Percentiles rank a stretch among this genome's conserved stretches.
These are phyloP conservation scores for Fusarium setosum DNA, from an alignment of 2,329 filamentous ascomycete genomes.

Conservation along the genomic window DNA sequence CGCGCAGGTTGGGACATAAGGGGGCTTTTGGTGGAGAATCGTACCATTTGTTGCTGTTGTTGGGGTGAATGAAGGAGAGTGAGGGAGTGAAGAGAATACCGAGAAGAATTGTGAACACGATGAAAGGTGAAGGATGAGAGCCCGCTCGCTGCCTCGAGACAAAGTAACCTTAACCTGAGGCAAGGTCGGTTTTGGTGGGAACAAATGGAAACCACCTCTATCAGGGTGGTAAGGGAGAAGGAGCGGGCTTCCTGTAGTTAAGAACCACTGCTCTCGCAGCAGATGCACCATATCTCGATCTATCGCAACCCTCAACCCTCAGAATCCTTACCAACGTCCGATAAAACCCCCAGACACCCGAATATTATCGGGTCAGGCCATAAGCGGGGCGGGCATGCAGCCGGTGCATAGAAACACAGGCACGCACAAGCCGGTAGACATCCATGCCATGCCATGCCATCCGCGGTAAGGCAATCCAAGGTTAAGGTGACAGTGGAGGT, in stretches of 20 bases:
- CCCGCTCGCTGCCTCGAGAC: background rate
- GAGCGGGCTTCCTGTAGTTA: slow-evolving; percentile 23
- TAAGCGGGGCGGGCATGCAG: slow-evolving; percentile 34
- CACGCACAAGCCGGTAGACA: background rate
- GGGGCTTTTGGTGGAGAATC: slow-evolving; percentile 24
- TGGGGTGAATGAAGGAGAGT: background rate
- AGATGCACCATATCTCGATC: slow-evolving; percentile 19
- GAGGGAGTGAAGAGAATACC: background rate
- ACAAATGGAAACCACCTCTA: slow-evolving; percentile 1
- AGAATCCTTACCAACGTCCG: slow-evolving; percentile 8
- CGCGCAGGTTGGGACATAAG: slow-evolving; percentile 12
- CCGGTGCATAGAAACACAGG: slow-evolving; percentile 14
- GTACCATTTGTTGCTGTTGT: slow-evolving; percentile 16
- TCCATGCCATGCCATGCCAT: background rate
- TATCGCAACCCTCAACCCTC: slow-evolving; percentile 23
- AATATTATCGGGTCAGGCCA: slow-evolving; percentile 40
- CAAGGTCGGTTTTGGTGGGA: background rate
- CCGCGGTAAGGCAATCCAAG: background rate
- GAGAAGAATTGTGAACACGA: background rate
- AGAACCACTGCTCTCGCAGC: slow-evolving; percentile 2
- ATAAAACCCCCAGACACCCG: slow-evolving; percentile 29
- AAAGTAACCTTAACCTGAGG: background rate
- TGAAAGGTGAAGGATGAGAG: too few relatives aligned
- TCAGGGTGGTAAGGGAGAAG: slow-evolving; percentile 1
- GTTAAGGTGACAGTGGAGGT: too few relatives aligned